These are phyloP conservation scores for Colletotrichum caudatum DNA, from an alignment of 2,329 filamentous ascomycete genomes.

Conservation along the genomic window DNA sequence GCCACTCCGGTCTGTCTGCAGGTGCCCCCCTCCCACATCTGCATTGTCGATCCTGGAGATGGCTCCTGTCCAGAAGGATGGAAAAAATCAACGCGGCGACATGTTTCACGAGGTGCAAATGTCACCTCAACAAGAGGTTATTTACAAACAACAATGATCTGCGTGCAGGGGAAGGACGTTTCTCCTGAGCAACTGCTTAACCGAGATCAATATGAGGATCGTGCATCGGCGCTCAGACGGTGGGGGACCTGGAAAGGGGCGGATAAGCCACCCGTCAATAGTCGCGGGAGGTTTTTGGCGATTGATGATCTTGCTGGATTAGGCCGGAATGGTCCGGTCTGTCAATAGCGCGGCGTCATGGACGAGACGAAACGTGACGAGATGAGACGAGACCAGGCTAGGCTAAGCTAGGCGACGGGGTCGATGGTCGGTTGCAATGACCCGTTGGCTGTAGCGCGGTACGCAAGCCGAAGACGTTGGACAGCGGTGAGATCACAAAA, in stretches of 20 bases:
- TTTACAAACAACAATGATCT: conserved; percentile 23
- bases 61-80: conserved; percentile 9
- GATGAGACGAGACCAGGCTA: background rate
- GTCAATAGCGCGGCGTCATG: conserved; percentile 11
- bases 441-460: conserved; percentile 5
- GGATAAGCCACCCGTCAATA: conserved; percentile 39
- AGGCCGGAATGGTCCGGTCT: background rate
- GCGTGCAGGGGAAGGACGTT: conserved; percentile 6
- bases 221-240: conserved; percentile 36
- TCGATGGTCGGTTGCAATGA: conserved; percentile 11
- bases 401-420: conserved; percentile 1
- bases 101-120: conserved; percentile 1
- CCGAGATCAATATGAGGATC: conserved; percentile 40
- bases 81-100: conserved; percentile 1
- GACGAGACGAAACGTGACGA: conserved; percentile 4
- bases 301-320: conserved; percentile 15
- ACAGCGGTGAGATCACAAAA: conserved; percentile 20
- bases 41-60: conserved; percentile 24
- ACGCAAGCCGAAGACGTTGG: conserved; percentile 10
- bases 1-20: conserved; percentile 15
- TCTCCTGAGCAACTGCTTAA: conserved; percentile 38
- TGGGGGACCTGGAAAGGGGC: conserved; percentile 27
- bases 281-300: conserved; percentile 28
- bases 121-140: conserved; percentile 23
- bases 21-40: background rate